Evolutionary conservation across 2,329 filamentous ascomycete genomes (phyloP).

Genomic region (Aspergillus transmontanensis): DNA sequence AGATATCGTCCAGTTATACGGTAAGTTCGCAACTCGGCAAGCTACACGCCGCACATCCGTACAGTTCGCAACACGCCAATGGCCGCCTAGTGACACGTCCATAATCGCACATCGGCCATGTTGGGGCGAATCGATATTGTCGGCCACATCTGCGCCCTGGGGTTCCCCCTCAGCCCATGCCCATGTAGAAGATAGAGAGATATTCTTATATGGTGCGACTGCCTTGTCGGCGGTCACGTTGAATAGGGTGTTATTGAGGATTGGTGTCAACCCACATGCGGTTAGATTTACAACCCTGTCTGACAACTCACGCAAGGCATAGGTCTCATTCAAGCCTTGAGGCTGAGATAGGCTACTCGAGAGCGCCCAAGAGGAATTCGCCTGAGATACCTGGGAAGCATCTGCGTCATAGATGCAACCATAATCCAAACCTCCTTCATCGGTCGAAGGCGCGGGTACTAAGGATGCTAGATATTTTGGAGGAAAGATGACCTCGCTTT

Average conservation of each 20-base stretch:
- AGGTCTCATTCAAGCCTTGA: slow-evolving; percentile 25
- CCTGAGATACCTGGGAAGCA: slow-evolving; percentile 43
- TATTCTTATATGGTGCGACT: slow-evolving; percentile 51
- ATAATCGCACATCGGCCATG: slow-evolving; percentile 60
- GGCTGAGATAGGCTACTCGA: slow-evolving; percentile 33
- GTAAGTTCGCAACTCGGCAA: slow-evolving; percentile 57
- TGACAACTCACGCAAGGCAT: slow-evolving; percentile 35
- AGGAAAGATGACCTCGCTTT: slow-evolving; percentile 56
- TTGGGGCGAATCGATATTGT: slow-evolving; percentile 27
- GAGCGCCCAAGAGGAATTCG: slow-evolving; percentile 59
- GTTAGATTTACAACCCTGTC: slow-evolving; percentile 45
- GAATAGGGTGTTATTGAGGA: slow-evolving; percentile 60
- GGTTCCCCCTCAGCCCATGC: slow-evolving; percentile 63
- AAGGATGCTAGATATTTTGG: slow-evolving; percentile 46
- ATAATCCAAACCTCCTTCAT: slow-evolving; percentile 46
- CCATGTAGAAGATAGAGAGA: slow-evolving; percentile 58
- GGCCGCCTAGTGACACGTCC: slow-evolving; percentile 51
- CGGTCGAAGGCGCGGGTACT: slow-evolving; percentile 35
- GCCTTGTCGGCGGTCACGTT: slow-evolving; percentile 54
- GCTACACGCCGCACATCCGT: slow-evolving; percentile 53
- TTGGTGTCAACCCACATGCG: slow-evolving; percentile 62
- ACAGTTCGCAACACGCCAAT: slow-evolving; percentile 63
- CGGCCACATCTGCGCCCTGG: slow-evolving; percentile 43
- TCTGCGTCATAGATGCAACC: slow-evolving; percentile 58
- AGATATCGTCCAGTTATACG: slow-evolving; percentile 62